Base-by-base conservation (phyloP, 352 stramenopile genomes). In the Phytophthora citricola region DNA sequence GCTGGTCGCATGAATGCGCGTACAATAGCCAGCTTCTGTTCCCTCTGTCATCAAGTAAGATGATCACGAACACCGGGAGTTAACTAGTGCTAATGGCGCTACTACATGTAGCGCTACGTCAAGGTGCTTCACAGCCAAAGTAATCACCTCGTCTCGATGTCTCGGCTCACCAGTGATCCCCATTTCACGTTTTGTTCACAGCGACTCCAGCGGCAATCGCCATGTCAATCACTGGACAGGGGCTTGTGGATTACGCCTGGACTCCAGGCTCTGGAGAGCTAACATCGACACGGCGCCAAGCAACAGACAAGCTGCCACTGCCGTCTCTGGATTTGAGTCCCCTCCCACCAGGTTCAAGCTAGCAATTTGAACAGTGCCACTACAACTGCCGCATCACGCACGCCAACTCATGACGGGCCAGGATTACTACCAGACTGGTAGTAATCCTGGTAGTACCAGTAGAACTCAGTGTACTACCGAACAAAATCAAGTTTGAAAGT, bases 321-420 rank as follows among this genome's bases (percentile, higher is more conserved):
- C 20, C 4, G 24, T 26, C 26, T 20, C 70, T 75, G 39, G 70
- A 78, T 78, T 73, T 73, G 56, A 73, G 66, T 78, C 39, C 65
- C 64, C 69, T 71, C 58, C 53, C 22, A 68, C 56, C 51, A 74
- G 56, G 34, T 53, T 59, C 36, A 31, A 48, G 11, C 11, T 10
- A 11, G 22, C 41, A 34, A 15, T 44, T 49, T 43, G 40, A 62
- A 62, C 50, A 56, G 46, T 56, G n/a, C 46, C 41, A 52, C 39
- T 17, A 20, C 17, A 20, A 20, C 17, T 20, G 17, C 17, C 24
- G 32, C 56, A 59, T 48, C 52, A 17, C 17, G 5, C 39, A 45
- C 15, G 39, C 17, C 17, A 20, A 20, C 17, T 20, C 17, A 20
- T 20, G 17, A 20, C 17, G 17, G 17, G 17, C 17, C 17, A 20